Percentiles rank a stretch among this genome's conserved stretches.
Evolutionary conservation across 208 protist genomes (phyloP).

Genomic region (Wallacemonas sp.): DNA sequence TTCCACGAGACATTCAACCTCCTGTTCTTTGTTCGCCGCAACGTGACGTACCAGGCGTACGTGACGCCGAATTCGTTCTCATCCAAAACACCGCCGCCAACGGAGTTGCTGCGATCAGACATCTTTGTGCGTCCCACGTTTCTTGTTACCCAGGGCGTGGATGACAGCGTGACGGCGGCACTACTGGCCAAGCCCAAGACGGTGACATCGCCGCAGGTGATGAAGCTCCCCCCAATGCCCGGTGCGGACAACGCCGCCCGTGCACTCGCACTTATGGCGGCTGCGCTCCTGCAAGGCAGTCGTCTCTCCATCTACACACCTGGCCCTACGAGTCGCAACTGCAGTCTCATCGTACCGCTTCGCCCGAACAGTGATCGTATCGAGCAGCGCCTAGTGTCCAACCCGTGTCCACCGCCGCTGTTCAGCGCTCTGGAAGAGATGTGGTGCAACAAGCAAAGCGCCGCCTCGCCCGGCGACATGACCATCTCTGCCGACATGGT

Average conservation of each 20-base stretch:
- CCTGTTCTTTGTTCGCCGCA: conserved; percentile 30
- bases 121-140: conserved; percentile 44
- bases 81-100: not conserved
- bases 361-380: conserved; percentile 45
- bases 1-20: conserved; percentile 37
- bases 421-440: conserved; percentile 78
- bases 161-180: conserved; percentile 73
- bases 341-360: conserved; percentile 66
- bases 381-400: conserved; percentile 41
- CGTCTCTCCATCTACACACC: conserved; percentile 66
- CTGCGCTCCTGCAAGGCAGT: conserved; percentile 73
- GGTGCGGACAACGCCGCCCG: conserved; percentile 46
- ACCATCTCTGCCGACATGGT: conserved; percentile 63
- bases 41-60: conserved; percentile 43
- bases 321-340: conserved; percentile 25
- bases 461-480: conserved; percentile 22
- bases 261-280: conserved; percentile 68
- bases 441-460: conserved; percentile 39
- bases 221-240: conserved; percentile 31
- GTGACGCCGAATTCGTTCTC: conserved; percentile 23
- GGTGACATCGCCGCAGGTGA: conserved; percentile 25
- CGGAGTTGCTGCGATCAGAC: conserved; percentile 25
- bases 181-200: conserved; percentile 31
- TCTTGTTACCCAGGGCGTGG: conserved; percentile 53
- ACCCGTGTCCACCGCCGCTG: conserved; percentile 68